phyloP scores from a whole-genome alignment of 2,329 filamentous ascomycete genomes.

The Penicillium sp. region DNA sequence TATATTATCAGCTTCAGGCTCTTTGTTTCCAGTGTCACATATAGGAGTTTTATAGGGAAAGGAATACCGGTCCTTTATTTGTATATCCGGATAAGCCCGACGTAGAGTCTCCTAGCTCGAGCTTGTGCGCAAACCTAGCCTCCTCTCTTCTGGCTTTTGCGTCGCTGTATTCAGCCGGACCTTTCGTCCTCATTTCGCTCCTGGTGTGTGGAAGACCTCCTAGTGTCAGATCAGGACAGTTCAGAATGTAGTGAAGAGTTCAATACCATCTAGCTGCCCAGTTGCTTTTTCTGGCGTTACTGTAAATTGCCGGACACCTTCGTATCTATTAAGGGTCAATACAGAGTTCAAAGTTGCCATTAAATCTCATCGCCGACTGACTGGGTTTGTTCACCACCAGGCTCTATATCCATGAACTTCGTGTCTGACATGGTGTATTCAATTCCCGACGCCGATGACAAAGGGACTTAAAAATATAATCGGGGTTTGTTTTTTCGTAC shows the following conservation, averaged over 20 bases:
- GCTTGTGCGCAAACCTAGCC: slow-evolving; percentile 58
- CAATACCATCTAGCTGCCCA: slow-evolving; percentile 61
- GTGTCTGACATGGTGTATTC: slow-evolving; percentile 51
- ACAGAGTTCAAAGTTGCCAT: background rate
- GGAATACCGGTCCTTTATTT: slow-evolving; percentile 43
- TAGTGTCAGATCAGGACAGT: slow-evolving; percentile 12
- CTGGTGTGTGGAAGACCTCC: slow-evolving; percentile 37
- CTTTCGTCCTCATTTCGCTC: slow-evolving; percentile 35
- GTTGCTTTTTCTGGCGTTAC: slow-evolving; percentile 57
- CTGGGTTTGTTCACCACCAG: slow-evolving; percentile 65
- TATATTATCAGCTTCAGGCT: slow-evolving; percentile 45
- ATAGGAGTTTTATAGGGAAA: slow-evolving; percentile 34
- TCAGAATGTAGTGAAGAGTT: background rate
- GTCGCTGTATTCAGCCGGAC: slow-evolving; percentile 41
- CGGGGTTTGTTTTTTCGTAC: background rate
- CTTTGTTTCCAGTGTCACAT: slow-evolving; percentile 30
- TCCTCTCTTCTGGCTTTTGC: slow-evolving; percentile 57
- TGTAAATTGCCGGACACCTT: slow-evolving; percentile 58
- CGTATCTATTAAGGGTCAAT: slow-evolving; percentile 53
- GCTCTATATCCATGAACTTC: slow-evolving; percentile 63
- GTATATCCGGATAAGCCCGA: slow-evolving; percentile 43
- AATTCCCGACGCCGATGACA: background rate
- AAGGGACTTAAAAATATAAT: background rate
- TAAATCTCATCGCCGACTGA: slow-evolving; percentile 34
- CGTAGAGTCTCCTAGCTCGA: slow-evolving; percentile 61